Evolutionary conservation across 352 stramenopile genomes (phyloP).

Genomic region (Phytophthora aleatoria): DNA sequence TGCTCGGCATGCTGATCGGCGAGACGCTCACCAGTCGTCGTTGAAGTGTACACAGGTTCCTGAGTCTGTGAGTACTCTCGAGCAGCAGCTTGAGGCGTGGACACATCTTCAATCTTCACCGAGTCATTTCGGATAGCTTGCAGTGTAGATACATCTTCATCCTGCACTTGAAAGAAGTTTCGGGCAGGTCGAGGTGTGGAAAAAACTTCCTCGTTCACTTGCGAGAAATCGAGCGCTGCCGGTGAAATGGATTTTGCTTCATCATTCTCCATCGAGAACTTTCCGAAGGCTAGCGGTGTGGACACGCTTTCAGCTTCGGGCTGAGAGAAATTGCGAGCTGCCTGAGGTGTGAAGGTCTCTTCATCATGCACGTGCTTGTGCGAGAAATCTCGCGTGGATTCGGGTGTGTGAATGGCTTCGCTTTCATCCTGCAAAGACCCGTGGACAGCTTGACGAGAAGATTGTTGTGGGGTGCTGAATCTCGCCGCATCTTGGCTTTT

Average conservation of each 20-base stretch:
- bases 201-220: constrained; percentile 1
- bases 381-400: constrained; percentile 1
- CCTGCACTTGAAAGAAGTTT: neutral
- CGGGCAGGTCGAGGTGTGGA: constrained; percentile 2
- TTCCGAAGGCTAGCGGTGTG: neutral
- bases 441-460: neutral
- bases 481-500: constrained; percentile 2
- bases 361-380: constrained; percentile 1
- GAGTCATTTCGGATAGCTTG: neutral
- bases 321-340: neutral
- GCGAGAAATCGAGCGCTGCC: constrained; percentile 3
- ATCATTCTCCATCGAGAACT: constrained; percentile 7
- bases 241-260: constrained; percentile 6
- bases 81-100: constrained; percentile 1
- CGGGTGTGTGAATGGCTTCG: constrained; percentile 5
- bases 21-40: constrained; percentile 2
- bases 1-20: neutral
- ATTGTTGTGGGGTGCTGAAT: constrained; percentile 7
- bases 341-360: neutral
- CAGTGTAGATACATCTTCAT: constrained; percentile 1
- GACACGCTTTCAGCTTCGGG: neutral
- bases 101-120: neutral
- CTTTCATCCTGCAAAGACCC: constrained; percentile 5
- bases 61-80: neutral
- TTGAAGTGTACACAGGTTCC: neutral